A percentile compares a stretch with the other conserved stretches of the same genome.
Evolutionary conservation across 306 rosid species (phyloP).

Genomic region (Rubus parviflorus): DNA sequence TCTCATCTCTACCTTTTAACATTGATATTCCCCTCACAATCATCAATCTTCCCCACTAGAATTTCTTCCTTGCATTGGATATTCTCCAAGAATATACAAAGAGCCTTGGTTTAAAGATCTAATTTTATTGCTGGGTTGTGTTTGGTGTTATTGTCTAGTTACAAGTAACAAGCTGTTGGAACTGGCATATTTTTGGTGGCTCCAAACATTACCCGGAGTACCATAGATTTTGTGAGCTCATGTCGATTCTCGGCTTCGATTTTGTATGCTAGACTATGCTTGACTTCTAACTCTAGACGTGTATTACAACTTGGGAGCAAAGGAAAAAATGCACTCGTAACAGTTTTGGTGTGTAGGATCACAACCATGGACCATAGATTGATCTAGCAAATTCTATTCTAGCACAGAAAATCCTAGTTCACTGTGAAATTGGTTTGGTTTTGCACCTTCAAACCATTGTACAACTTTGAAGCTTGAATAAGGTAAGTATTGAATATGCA

Average conservation of each 20-base stretch:
- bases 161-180: background rate
- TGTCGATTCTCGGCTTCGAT: background rate
- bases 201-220: background rate
- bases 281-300: background rate
- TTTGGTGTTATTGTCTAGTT: background rate
- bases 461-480: background rate
- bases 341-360: no score
- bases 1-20: background rate
- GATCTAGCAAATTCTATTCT: no score
- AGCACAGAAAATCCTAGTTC: no score
- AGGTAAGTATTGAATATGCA: background rate
- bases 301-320: no score
- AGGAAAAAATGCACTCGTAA: background rate
- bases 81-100: conserved; percentile 1
- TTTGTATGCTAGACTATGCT: background rate
- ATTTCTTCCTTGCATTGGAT: background rate
- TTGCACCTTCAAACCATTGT: background rate
- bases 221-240: background rate
- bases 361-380: no score
- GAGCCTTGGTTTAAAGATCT: background rate
- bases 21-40: background rate
- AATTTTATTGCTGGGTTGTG: no score
- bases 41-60: background rate
- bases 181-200: background rate
- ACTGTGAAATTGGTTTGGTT: no score